These are phyloP conservation scores for Chlorella variabilis DNA, from an alignment of 163 green algal genomes.

Conservation along the genomic window DNA sequence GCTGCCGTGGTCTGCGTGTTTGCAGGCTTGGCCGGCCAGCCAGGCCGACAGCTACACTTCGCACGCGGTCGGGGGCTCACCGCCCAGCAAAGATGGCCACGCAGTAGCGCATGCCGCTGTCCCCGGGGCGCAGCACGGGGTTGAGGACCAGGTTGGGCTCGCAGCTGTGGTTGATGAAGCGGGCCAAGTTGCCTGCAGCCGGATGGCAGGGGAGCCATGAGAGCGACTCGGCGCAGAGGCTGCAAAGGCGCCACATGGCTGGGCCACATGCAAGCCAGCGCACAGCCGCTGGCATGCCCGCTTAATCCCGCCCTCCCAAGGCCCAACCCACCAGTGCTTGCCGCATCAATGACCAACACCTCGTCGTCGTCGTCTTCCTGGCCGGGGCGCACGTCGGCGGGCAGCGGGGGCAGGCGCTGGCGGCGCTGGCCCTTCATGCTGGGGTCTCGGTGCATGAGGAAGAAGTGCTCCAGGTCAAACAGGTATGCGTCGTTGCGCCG, in stretches of 20 bases:
- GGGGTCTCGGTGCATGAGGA: slow-evolving; percentile 4
- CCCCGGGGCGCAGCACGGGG: slow-evolving; percentile 44
- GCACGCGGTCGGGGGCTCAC: not conserved
- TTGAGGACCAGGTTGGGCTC: slow-evolving; percentile 66
- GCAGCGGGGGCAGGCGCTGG: slow-evolving; percentile 7
- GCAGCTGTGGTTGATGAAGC: slow-evolving; percentile 77
- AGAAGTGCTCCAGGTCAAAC: slow-evolving; percentile 73
- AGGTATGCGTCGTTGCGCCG: too few relatives aligned
- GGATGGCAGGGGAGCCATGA: not conserved
- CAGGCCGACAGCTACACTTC: too few relatives aligned
- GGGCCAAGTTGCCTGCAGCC: slow-evolving; percentile 56
- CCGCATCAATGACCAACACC: slow-evolving; percentile 61
- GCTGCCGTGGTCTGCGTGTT: too few relatives aligned
- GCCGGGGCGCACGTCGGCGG: not conserved
- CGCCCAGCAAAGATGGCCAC: slow-evolving; percentile 47
- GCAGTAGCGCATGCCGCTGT: slow-evolving; percentile 54
- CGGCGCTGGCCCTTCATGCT: too few relatives aligned
- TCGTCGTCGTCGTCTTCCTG: not conserved
- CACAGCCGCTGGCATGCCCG: not conserved
- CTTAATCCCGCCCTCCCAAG: too few relatives aligned
- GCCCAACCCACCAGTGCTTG: slow-evolving; percentile 23
- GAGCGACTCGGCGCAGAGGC: not conserved
- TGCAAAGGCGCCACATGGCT: too few relatives aligned
- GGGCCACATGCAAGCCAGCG: not conserved
- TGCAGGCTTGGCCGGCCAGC: too few relatives aligned